Evolutionary conservation across 768 basidiomycete species (phyloP).

Genomic region (Auricularia cornea): DNA sequence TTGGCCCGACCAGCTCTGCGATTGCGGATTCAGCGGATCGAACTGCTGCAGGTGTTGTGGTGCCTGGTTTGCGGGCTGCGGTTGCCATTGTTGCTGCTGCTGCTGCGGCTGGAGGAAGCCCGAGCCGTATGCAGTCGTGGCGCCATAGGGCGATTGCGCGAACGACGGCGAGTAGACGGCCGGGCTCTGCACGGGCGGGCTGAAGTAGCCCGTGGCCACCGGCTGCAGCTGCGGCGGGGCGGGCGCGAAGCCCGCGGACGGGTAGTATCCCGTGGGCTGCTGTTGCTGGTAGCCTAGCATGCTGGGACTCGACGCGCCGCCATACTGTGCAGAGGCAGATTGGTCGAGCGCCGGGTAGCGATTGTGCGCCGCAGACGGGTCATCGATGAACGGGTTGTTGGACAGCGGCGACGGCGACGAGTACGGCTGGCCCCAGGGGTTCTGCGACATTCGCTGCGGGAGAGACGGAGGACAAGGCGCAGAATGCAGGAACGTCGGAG

Average conservation of each 20-base stretch:
- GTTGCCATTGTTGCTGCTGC: conserved; percentile 28
- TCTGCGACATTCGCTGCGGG: neutral
- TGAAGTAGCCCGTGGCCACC: no score
- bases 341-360: neutral
- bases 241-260: no score
- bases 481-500: neutral
- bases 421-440: neutral
- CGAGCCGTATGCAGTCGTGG: neutral
- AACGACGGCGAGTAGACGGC: no score
- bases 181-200: no score
- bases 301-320: neutral
- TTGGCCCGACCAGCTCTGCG: conserved; percentile 9
- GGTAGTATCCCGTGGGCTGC: no score
- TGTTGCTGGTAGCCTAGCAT: no score
- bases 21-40: conserved; percentile 21
- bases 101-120: conserved; percentile 25
- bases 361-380: neutral
- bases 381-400: conserved; percentile 1
- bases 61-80: conserved; percentile 22
- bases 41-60: conserved; percentile 30
- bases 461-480: neutral
- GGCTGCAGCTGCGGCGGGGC: no score
- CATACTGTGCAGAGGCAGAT: neutral
- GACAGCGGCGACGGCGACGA: neutral
- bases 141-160: neutral